phyloP scores from a whole-genome alignment of 2,329 filamentous ascomycete genomes.

The Talaromyces albobiverticillius region DNA sequence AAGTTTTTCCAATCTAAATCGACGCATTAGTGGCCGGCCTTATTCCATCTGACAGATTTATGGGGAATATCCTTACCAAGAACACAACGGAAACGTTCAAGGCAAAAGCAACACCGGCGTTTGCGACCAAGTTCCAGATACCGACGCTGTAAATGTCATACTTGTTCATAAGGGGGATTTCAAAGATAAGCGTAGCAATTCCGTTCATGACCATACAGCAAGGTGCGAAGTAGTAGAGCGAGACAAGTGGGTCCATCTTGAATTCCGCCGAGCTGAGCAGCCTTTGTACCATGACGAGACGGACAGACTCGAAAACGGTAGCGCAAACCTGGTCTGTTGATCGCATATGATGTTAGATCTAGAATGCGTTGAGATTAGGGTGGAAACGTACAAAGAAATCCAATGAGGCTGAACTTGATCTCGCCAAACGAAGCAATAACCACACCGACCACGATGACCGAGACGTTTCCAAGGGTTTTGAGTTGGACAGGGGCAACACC shows the following conservation, averaged over 20 bases:
- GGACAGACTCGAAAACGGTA: slow-evolving; percentile 75
- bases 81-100: slow-evolving; percentile 84
- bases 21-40: slow-evolving; percentile 11
- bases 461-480: slow-evolving; percentile 87
- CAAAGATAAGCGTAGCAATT: slow-evolving; percentile 63
- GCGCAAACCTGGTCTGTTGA: slow-evolving; percentile 64
- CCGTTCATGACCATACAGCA: slow-evolving; percentile 80
- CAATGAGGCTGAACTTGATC: slow-evolving; percentile 74
- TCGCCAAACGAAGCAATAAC: slow-evolving; percentile 92
- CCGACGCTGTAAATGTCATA: slow-evolving; percentile 66
- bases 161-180: slow-evolving; percentile 64
- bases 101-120: slow-evolving; percentile 72
- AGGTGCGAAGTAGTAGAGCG: slow-evolving; percentile 85
- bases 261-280: slow-evolving; percentile 73
- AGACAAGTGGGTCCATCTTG: slow-evolving; percentile 86
- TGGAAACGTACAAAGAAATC: slow-evolving; percentile 52
- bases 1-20: slow-evolving; percentile 77
- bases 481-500: slow-evolving; percentile 79
- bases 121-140: slow-evolving; percentile 63
- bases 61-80: slow-evolving; percentile 57
- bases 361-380: neutral
- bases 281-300: slow-evolving; percentile 81
- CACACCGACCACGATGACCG: slow-evolving; percentile 90
- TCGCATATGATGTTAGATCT: neutral
- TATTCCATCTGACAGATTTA: neutral